A percentile compares a stretch with the other conserved stretches of the same genome.
Conservation (phyloP, 2,329 filamentous ascomycete genomes). For the Pestalotiopsis sp. region DNA sequence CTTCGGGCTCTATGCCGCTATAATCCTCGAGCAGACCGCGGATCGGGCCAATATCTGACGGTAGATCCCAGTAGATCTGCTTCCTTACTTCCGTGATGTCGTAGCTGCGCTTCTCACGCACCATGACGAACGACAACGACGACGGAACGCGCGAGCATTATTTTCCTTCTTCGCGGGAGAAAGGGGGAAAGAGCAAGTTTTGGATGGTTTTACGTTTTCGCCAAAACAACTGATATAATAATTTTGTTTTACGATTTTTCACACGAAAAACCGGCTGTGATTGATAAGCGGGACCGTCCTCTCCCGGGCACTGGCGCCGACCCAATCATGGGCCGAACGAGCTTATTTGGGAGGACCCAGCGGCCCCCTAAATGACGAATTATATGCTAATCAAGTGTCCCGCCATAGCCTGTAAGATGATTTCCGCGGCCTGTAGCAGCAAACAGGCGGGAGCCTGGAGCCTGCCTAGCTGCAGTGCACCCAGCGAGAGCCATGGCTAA, state of each 20-base stretch:
- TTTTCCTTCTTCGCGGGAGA: neutral
- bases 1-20: slow-evolving; percentile 26
- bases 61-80: slow-evolving; percentile 19
- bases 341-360: neutral
- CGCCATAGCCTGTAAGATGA: neutral
- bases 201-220: neutral
- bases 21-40: slow-evolving; percentile 26
- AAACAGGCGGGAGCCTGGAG: neutral
- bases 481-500: neutral
- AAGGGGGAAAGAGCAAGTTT: neutral
- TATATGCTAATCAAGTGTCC: neutral
- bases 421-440: neutral
- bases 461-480: neutral
- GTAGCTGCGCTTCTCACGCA: slow-evolving; percentile 1
- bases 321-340: neutral
- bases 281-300: slow-evolving; percentile 5
- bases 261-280: neutral
- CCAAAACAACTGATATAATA: neutral
- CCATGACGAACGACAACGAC: neutral
- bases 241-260: neutral
- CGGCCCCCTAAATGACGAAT: neutral
- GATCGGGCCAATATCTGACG: slow-evolving; percentile 27
- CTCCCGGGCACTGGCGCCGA: neutral
- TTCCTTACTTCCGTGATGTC: slow-evolving; percentile 12
- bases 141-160: neutral